These are phyloP conservation scores for Sphenostylis stenocarpa DNA, from an alignment of 306 rosid species.

Conservation along the genomic window DNA sequence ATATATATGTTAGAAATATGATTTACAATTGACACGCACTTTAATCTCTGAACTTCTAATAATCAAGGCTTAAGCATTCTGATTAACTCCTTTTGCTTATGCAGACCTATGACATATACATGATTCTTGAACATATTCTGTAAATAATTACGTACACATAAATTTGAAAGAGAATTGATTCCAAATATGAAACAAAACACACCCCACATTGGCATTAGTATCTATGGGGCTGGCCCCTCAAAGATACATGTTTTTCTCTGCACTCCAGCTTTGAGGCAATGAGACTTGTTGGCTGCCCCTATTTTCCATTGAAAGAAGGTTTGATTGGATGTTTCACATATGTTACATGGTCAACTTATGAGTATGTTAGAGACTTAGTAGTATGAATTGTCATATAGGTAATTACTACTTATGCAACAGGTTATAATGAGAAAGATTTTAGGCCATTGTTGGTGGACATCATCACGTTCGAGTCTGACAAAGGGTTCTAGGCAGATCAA, in stretches of 20 bases:
- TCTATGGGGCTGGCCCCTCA: conserved; percentile 35
- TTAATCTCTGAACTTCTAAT: neutral
- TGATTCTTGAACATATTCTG: neutral
- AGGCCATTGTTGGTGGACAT: conserved; percentile 59
- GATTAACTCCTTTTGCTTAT: neutral
- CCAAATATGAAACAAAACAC: conserved; percentile 22
- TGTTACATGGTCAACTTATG: conserved; percentile 59
- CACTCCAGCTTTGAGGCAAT: conserved; percentile 41
- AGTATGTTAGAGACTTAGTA: conserved; percentile 21
- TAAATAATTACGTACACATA: neutral
- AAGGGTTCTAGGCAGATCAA: conserved; percentile 24
- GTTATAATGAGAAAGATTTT: conserved; percentile 33
- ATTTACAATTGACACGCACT: neutral
- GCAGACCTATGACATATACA: neutral
- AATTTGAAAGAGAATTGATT: conserved; percentile 1
- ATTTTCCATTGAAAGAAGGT: conserved; percentile 33
- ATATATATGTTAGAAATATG: neutral
- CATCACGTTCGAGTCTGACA: conserved; percentile 47
- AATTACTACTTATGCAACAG: conserved; percentile 37
- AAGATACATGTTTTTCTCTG: conserved; percentile 36
- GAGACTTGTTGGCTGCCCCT: conserved; percentile 19
- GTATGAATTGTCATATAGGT: conserved; percentile 32
- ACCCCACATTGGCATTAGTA: conserved; percentile 38
- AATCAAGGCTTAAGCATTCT: too few relatives aligned
- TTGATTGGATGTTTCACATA: conserved; percentile 49